These are phyloP conservation scores for Colletotrichum sp. DNA, from an alignment of 2,329 filamentous ascomycete species.

Conservation along the genomic window DNA sequence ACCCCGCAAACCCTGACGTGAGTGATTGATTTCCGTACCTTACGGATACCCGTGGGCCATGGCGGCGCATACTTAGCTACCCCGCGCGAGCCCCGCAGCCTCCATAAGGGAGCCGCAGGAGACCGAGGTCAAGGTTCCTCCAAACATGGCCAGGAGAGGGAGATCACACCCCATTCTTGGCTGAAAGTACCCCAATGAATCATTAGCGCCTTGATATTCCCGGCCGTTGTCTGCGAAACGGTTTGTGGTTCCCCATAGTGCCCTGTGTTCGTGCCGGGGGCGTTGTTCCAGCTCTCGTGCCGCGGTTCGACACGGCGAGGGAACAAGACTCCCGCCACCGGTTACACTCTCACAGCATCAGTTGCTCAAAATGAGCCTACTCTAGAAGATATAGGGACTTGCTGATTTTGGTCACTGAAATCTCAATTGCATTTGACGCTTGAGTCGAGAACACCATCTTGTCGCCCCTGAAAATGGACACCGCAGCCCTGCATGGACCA, in stretches of 20 bases:
- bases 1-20: not conserved
- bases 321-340: slow-evolving; percentile 4
- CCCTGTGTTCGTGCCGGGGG: not conserved
- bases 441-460: not conserved
- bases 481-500: slow-evolving; percentile 24
- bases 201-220: not conserved
- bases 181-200: not conserved
- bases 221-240: not conserved
- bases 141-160: not conserved
- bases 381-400: not conserved
- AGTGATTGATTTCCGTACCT: not conserved
- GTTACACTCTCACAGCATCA: not conserved
- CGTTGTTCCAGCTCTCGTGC: not conserved
- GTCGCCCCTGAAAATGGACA: not conserved
- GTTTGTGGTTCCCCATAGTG: not conserved
- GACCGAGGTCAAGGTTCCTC: not conserved
- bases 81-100: not conserved
- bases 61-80: not conserved
- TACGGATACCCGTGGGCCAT: not conserved
- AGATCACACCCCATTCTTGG: not conserved
- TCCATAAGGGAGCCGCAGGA: not conserved
- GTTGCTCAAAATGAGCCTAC: not conserved
- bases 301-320: slow-evolving; percentile 14
- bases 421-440: not conserved
- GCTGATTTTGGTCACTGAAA: not conserved